Percentiles rank a stretch among this genome's conserved stretches.
These are phyloP conservation scores for Exophiala sp. DNA, from an alignment of 2,329 filamentous ascomycete genomes.

Conservation along the genomic window DNA sequence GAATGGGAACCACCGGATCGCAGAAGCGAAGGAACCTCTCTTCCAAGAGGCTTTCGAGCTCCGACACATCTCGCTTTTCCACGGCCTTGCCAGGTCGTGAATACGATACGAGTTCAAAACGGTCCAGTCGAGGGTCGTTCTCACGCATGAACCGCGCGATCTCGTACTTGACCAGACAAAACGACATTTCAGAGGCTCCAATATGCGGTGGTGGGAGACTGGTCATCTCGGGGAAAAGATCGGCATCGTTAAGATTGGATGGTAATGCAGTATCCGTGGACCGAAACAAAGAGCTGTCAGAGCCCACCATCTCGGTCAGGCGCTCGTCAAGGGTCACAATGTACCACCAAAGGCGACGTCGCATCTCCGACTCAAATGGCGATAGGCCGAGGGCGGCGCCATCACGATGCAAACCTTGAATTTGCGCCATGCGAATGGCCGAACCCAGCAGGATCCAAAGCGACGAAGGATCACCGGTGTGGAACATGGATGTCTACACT, in stretches of 20 bases:
- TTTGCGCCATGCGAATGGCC: conserved; percentile 19
- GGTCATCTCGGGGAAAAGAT: conserved; percentile 3
- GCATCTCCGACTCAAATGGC: conserved; percentile 18
- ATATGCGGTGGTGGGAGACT: not conserved
- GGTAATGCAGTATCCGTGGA: conserved; percentile 9
- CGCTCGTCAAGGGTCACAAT: conserved; percentile 14
- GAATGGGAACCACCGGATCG: conserved; percentile 36
- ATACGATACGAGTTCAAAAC: not conserved
- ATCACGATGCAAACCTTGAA: conserved; percentile 19
- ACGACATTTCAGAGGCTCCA: not conserved
- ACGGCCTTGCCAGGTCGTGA: not conserved
- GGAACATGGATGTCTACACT: too few species aligned
- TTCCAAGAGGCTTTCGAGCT: conserved; percentile 30
- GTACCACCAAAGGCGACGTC: conserved; percentile 23
- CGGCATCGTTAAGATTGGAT: conserved; percentile 14
- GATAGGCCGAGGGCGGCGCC: conserved; percentile 12
- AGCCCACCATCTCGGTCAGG: conserved; percentile 1
- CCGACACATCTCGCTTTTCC: conserved; percentile 15
- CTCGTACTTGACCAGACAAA: not conserved
- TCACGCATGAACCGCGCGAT: not conserved
- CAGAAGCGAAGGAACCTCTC: conserved; percentile 34
- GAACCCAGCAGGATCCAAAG: conserved; percentile 37
- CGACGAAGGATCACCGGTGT: too few species aligned
- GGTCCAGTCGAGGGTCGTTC: not conserved
- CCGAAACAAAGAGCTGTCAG: conserved; percentile 3